phyloP scores from a whole-genome alignment of 257 asterid species.

The Leptodermis oblonga region DNA sequence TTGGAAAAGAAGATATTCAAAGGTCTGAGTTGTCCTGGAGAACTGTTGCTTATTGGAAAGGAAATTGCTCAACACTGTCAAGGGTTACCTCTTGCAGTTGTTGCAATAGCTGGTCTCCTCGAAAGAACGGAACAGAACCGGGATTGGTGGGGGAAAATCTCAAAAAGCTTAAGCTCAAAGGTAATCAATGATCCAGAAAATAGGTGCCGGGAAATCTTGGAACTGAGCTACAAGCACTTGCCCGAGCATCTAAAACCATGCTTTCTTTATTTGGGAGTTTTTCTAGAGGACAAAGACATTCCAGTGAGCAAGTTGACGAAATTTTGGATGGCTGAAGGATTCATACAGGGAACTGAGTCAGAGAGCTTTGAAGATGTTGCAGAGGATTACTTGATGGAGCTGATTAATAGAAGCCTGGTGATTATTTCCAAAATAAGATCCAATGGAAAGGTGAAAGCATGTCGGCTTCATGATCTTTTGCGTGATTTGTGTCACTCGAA shows the following conservation, averaged over 20 bases:
- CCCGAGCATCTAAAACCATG: not conserved
- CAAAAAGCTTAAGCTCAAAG: not conserved
- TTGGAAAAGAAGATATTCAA: not conserved
- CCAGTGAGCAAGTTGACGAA: not conserved
- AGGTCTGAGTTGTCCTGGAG: not conserved
- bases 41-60: not conserved
- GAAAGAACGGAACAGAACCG: not conserved
- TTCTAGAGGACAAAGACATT: conserved; percentile 1
- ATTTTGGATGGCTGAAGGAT: conserved; percentile 10
- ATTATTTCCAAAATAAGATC: conserved; percentile 2
- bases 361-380: not conserved
- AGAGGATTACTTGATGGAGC: not conserved
- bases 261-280: conserved; percentile 2
- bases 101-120: not conserved
- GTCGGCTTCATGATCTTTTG: conserved; percentile 7
- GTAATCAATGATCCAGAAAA: not conserved
- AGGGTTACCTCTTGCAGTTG: not conserved
- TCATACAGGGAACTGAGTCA: not conserved
- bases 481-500: conserved; percentile 4
- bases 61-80: not conserved
- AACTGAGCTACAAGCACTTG: conserved; percentile 3
- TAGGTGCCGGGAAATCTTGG: conserved; percentile 4
- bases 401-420: conserved; percentile 7
- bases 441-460: conserved; percentile 2
- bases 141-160: not conserved